phyloP scores from a whole-genome alignment of 345 rosid species.

The Rhizophora mangle region DNA sequence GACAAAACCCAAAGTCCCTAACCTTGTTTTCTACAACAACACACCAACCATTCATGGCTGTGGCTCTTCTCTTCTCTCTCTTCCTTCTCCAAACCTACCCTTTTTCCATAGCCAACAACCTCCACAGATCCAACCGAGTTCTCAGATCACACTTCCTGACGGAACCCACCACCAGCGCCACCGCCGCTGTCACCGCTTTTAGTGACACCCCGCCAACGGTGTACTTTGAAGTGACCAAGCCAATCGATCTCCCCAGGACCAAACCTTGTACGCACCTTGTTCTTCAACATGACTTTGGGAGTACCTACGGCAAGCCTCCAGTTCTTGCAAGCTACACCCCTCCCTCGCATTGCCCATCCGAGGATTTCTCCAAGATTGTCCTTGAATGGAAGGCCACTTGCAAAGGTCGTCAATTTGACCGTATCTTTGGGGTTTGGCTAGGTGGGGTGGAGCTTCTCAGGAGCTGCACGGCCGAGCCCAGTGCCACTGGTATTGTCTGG shows the following conservation, averaged over 20 bases:
- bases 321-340: conserved; percentile 64
- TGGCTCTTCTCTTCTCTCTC: conserved; percentile 35
- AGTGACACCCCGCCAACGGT: conserved; percentile 43
- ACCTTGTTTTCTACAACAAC: too few species aligned
- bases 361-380: conserved; percentile 59
- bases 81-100: conserved; percentile 24
- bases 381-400: conserved; percentile 78
- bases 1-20: not conserved
- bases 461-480: conserved; percentile 95
- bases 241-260: conserved; percentile 38
- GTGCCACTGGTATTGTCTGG: conserved; percentile 67
- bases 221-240: conserved; percentile 78
- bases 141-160: conserved; percentile 31
- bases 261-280: conserved; percentile 51
- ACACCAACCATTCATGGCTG: conserved; percentile 38
- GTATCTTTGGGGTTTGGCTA: conserved; percentile 88
- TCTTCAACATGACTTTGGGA: conserved; percentile 70
- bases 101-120: conserved; percentile 32
- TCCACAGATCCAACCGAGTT: conserved; percentile 36
- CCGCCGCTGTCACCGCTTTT: not conserved
- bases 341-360: conserved; percentile 54
- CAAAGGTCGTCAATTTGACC: conserved; percentile 75
- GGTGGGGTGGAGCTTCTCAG: conserved; percentile 88
- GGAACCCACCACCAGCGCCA: conserved; percentile 26
- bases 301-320: conserved; percentile 63